phyloP scores from a whole-genome alignment of 176 grass and related monocot genomes.

The Eragrostis curvula region DNA sequence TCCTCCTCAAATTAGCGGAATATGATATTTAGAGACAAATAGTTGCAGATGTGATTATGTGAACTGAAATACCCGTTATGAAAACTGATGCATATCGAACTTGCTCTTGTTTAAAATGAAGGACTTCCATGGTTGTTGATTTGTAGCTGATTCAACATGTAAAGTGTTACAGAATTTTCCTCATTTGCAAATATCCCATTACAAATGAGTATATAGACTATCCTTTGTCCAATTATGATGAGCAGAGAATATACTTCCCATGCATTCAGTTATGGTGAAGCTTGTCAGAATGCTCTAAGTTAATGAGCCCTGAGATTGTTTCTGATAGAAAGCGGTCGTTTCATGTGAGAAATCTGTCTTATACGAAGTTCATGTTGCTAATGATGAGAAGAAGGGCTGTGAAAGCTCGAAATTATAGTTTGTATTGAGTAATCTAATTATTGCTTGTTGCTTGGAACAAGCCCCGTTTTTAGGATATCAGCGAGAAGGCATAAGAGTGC shows the following conservation, averaged over 20 bases:
- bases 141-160: background rate
- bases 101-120: background rate
- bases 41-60: background rate
- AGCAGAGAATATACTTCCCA: background rate
- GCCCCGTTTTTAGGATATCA: no score
- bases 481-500: no score
- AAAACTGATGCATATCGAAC: background rate
- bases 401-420: no score
- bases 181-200: background rate
- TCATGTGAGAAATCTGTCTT: background rate
- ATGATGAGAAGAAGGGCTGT: no score
- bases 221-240: background rate
- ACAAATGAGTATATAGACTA: background rate
- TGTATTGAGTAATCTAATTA: no score
- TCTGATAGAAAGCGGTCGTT: background rate
- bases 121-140: background rate
- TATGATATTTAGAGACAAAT: background rate
- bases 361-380: background rate
- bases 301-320: background rate
- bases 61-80: no score
- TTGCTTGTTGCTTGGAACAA: no score
- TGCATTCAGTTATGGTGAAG: background rate
- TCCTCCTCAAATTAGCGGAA: background rate
- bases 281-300: background rate
- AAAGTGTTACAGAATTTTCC: background rate